Evolutionary conservation across 2,329 filamentous ascomycete species (phyloP), one percentile per base, ranked within the genome.

Genomic region (Aspergillus ustus): DNA sequence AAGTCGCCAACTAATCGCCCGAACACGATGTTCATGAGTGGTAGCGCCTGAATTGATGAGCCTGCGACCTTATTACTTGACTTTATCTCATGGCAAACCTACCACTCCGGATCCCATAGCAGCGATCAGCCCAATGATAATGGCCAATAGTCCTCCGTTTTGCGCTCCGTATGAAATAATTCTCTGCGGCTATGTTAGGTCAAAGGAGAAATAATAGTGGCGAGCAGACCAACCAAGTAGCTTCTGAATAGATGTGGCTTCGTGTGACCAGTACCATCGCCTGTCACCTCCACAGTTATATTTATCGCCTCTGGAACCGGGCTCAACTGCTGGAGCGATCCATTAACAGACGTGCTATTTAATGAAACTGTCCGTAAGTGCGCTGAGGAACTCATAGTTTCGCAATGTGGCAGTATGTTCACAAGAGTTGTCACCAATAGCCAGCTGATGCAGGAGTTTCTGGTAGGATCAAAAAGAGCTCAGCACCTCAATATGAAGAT

Each of bases 1-100:
- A 89, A 88, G 7, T 81, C 75, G 7, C 83, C 83, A 52, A 87
- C 80, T 31, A 83, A 80, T 46, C 74, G 73, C 65, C 85, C 85
- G 69, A 88, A 85, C 7, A 88, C 77, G 44, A 88, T 75, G 46
- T 86, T 85, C 84, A 89, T 87, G 28, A 87, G 66, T 0, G 85
- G 85, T 13, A 73, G 63, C 1, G 63, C 63, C 67, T 70, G n/a
- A 2, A 9, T 28, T 5, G 9, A 48, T 48, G n/a, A 40, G 34
- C 34, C 15, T 40, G 13, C 11, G 11, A 15, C 34, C 15, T 15
- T 1, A 11, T 5, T 13, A 40, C 13, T 13, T 9, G 11, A 40
- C 8, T 15, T 25, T 40, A 40, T 15, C 15, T 40, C 34, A 17
- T 4, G 11, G 34, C 4, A 15, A 40, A 13, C 34, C 34, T 13